phyloP scores from a whole-genome alignment of 2,329 filamentous ascomycete genomes.

The Amphichorda felina region DNA sequence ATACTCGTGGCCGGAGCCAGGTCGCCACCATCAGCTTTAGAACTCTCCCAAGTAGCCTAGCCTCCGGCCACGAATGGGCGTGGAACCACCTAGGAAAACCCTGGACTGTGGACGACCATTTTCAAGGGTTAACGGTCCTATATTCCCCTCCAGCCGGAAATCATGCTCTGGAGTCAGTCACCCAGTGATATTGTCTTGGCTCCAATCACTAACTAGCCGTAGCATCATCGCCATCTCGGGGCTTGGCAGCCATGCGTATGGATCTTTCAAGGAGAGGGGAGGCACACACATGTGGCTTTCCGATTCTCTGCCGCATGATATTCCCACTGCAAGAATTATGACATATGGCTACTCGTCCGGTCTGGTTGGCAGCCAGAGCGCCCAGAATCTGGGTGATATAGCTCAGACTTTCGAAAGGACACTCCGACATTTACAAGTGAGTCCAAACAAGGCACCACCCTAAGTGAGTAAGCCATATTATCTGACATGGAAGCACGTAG shows the following conservation, averaged over 20 bases:
- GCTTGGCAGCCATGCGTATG: constrained; percentile 15
- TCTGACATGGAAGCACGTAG: not conserved
- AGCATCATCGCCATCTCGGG: constrained; percentile 8
- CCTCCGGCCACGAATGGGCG: not conserved
- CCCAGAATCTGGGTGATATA: constrained; percentile 5
- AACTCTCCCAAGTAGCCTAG: not conserved
- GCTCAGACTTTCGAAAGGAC: not conserved
- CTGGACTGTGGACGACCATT: not conserved
- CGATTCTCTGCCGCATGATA: constrained; percentile 12
- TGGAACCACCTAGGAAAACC: no score
- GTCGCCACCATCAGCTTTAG: not conserved
- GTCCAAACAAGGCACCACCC: no score
- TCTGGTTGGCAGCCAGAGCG: constrained; percentile 8
- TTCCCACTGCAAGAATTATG: constrained; percentile 11
- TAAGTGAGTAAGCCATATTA: not conserved
- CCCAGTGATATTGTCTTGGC: not conserved
- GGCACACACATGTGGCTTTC: constrained; percentile 16
- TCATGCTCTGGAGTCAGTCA: not conserved
- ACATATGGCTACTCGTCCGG: constrained; percentile 14
- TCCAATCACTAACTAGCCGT: constrained; percentile 1
- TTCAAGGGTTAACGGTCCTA: not conserved
- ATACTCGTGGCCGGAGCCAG: not conserved
- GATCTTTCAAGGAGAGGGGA: constrained; percentile 15
- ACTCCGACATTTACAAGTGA: not conserved
- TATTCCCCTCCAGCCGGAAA: not conserved